Conservation (phyloP, 441 rosid species). For the Raphanus hybrid region DNA sequence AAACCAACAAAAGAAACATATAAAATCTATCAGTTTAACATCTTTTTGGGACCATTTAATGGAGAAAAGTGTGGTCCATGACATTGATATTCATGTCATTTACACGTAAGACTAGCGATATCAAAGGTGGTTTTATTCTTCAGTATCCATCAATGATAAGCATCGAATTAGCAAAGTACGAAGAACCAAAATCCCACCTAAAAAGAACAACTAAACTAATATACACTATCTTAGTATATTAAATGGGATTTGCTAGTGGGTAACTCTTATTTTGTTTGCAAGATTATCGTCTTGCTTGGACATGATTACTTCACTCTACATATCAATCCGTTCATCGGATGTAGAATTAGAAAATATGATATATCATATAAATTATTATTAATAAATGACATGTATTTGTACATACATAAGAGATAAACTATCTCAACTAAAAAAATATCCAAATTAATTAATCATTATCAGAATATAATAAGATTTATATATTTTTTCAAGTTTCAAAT, state of each 20-base stretch:
- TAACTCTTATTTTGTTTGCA: background rate
- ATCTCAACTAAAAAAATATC: background rate
- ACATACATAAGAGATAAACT: too few relatives aligned
- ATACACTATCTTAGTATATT: background rate
- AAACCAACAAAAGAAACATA: conserved; percentile 42
- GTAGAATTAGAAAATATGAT: too few relatives aligned
- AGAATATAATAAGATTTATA: too few relatives aligned
- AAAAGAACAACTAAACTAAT: conserved; percentile 37
- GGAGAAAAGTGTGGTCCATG: conserved; percentile 41
- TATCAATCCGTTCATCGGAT: background rate
- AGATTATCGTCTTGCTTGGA: background rate
- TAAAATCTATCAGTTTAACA: conserved; percentile 41
- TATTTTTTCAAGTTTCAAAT: background rate
- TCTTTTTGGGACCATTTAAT: conserved; percentile 33
- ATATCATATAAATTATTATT: too few relatives aligned
- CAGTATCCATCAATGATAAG: conserved; percentile 29
- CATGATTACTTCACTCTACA: background rate
- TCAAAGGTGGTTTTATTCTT: conserved; percentile 25
- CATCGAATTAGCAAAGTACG: conserved; percentile 40
- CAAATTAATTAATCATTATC: background rate
- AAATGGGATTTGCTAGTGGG: background rate
- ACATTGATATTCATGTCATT: conserved; percentile 41
- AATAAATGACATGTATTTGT: too few relatives aligned
- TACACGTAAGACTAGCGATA: conserved; percentile 42
- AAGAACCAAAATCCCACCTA: conserved; percentile 32